A percentile compares a stretch with the other conserved stretches of the same genome.
Conservation (phyloP, 257 asterid species). For the Fraxinus cuspidata region DNA sequence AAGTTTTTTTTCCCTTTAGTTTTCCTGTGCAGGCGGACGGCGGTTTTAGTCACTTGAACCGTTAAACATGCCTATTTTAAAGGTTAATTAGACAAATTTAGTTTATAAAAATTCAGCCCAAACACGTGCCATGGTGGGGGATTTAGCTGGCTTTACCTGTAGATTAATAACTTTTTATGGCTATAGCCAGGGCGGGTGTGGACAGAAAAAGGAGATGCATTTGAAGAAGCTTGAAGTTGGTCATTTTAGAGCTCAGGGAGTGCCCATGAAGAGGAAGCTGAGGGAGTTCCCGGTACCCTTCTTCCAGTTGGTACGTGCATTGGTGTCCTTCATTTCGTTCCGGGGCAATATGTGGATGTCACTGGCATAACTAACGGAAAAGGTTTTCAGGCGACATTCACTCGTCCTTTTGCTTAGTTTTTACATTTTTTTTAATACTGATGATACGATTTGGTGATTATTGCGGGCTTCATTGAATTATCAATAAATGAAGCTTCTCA, state of each 20-base stretch:
- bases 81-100: too few species aligned
- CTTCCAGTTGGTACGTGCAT: constrained; percentile 85
- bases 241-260: constrained; percentile 95
- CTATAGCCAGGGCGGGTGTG: constrained; percentile 81
- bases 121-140: not conserved
- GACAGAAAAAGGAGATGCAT: constrained; percentile 93
- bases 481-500: not conserved
- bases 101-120: too few species aligned
- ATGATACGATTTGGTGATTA: not conserved
- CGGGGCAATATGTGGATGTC: constrained; percentile 86
- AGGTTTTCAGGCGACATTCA: constrained; percentile 73
- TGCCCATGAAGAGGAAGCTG: constrained; percentile 91
- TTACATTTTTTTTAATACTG: constrained; percentile 15
- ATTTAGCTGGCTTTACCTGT: not conserved
- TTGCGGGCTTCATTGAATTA: not conserved
- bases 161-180: constrained; percentile 14
- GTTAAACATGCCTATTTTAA: too few species aligned
- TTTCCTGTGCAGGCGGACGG: too few species aligned
- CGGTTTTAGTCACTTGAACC: too few species aligned
- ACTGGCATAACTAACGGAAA: constrained; percentile 90
- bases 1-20: too few species aligned
- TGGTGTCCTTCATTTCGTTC: constrained; percentile 86
- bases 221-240: constrained; percentile 90
- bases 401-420: not conserved
- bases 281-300: constrained; percentile 90